Conservation (phyloP, 2,329 filamentous ascomycete genomes). For the Orbilia brochopaga region DNA sequence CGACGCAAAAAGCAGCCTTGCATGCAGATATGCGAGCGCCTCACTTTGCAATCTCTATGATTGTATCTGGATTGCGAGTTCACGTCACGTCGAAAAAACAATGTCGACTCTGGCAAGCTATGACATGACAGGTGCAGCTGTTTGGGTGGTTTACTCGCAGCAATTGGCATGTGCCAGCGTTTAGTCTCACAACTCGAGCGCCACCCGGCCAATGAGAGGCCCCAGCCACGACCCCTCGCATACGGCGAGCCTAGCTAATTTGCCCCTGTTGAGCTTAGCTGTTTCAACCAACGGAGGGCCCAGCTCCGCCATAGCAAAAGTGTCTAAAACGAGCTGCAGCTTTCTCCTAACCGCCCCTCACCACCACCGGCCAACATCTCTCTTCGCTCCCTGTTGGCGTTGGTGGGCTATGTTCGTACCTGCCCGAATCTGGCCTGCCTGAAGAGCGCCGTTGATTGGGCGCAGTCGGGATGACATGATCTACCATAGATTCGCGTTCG, state of each 20-base stretch:
- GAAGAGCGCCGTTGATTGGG: slow-evolving; percentile 37
- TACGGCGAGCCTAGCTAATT: slow-evolving; percentile 26
- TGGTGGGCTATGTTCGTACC: slow-evolving; percentile 32
- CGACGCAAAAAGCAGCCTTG: slow-evolving; percentile 15
- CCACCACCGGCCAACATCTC: slow-evolving; percentile 31
- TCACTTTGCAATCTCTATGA: neutral
- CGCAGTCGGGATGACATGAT: slow-evolving; percentile 28
- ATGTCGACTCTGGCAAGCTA: neutral
- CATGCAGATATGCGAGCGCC: slow-evolving; percentile 15
- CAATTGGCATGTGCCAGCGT: slow-evolving; percentile 26
- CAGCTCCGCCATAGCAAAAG: slow-evolving; percentile 24
- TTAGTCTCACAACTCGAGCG: slow-evolving; percentile 37
- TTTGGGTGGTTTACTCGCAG: neutral
- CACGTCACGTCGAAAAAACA: slow-evolving; percentile 19
- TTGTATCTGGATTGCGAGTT: neutral
- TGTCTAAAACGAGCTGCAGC: slow-evolving; percentile 39
- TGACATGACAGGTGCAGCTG: slow-evolving; percentile 40
- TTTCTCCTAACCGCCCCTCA: slow-evolving; percentile 40
- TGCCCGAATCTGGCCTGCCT: slow-evolving; percentile 32
- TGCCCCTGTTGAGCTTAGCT: slow-evolving; percentile 30
- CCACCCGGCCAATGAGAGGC: slow-evolving; percentile 28
- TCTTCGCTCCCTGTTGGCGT: slow-evolving; percentile 15
- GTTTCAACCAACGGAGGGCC: slow-evolving; percentile 45
- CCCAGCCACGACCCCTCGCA: neutral
- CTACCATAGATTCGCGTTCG: slow-evolving; percentile 34